Conservation (phyloP, 148 eudicot species). For the Polygonum maritimum region DNA sequence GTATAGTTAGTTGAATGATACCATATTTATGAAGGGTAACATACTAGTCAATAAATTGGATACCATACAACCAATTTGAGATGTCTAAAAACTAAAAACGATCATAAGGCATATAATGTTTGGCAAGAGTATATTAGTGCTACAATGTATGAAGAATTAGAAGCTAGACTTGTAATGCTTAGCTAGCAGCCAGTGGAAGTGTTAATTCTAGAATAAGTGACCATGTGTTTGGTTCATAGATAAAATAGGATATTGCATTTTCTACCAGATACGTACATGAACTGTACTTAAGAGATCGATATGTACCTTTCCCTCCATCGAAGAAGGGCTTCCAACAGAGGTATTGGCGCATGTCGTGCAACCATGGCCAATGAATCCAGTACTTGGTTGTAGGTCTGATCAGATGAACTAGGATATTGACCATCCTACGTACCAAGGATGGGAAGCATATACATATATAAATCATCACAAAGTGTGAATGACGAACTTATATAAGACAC, state of each 20-base stretch:
- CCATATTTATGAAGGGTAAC: not conserved
- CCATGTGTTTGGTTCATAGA: no score
- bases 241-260: no score
- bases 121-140: not conserved
- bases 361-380: conserved; percentile 98
- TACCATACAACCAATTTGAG: not conserved
- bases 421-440: conserved; percentile 55
- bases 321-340: conserved; percentile 90
- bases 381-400: conserved; percentile 95
- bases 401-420: conserved; percentile 89
- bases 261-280: no score
- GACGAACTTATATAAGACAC: not conserved
- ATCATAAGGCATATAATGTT: not conserved
- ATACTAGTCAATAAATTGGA: not conserved
- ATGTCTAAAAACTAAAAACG: not conserved
- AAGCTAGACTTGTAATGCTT: not conserved
- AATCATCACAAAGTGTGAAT: not conserved
- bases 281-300: not conserved
- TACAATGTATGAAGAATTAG: not conserved
- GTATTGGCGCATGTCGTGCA: conserved; percentile 95
- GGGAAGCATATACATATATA: not conserved
- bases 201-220: not conserved
- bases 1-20: not conserved
- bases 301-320: conserved; percentile 88
- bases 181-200: not conserved